Conservation (phyloP, 2,329 filamentous ascomycete genomes). For the Fusarium musae region DNA sequence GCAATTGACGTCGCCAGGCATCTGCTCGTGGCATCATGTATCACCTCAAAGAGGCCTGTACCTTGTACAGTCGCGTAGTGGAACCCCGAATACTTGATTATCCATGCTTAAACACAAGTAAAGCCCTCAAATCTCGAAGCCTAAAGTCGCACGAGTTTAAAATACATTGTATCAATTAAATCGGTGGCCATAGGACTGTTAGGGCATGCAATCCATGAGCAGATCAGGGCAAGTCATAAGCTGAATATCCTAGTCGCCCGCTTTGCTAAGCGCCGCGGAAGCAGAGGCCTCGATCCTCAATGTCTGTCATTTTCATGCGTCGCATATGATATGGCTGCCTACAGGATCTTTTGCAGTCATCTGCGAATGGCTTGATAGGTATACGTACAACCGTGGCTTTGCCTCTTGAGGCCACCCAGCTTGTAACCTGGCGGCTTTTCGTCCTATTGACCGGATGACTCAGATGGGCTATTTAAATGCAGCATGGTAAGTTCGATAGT, state of each 20-base stretch:
- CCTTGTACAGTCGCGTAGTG: background rate
- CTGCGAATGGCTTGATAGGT: background rate
- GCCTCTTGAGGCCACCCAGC: constrained; percentile 17
- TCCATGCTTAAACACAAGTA: background rate
- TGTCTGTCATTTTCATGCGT: constrained; percentile 4
- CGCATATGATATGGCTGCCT: background rate
- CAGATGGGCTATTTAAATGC: background rate
- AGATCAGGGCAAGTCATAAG: background rate
- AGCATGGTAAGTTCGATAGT: no score
- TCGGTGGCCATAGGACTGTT: background rate
- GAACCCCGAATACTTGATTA: background rate
- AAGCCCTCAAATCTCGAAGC: background rate
- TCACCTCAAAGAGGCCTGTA: background rate
- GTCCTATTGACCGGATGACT: constrained; percentile 7
- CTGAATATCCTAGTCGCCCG: background rate
- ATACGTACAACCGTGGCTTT: background rate
- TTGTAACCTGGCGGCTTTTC: background rate
- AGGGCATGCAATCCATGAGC: background rate
- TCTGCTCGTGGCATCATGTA: background rate
- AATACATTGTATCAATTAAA: background rate
- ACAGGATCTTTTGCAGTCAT: background rate
- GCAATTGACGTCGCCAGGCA: background rate
- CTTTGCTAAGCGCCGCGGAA: background rate
- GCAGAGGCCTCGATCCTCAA: background rate
- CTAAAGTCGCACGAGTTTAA: background rate